phyloP scores from a whole-genome alignment of 768 basidiomycete genomes.

The Rhodocollybia butyracea region DNA sequence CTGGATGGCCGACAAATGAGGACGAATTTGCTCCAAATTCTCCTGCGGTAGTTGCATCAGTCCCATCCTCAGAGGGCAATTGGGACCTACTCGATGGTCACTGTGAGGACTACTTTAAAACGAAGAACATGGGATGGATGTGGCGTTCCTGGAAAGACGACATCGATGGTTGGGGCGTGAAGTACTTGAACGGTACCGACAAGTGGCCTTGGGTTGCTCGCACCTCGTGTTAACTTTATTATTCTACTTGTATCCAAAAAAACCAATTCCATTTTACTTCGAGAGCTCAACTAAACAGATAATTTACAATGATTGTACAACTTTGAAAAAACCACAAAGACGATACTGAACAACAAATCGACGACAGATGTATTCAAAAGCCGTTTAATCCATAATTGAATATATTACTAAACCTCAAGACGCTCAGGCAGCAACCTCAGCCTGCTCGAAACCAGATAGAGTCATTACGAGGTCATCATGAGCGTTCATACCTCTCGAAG shows the following conservation, averaged over 20 bases:
- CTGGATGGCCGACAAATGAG: conserved; percentile 16
- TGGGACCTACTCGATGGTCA: conserved; percentile 13
- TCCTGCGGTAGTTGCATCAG: conserved; percentile 11
- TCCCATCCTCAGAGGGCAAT: conserved; percentile 11
- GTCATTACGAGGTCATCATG: conserved; percentile 35
- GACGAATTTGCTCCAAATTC: conserved; percentile 15
- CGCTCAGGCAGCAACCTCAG: neutral
- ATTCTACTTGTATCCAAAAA: no score
- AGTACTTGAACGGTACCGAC: conserved; percentile 10
- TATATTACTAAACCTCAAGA: no score
- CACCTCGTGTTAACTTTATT: no score
- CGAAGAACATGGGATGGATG: conserved; percentile 15
- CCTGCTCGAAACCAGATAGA: conserved; percentile 40
- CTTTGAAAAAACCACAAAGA: no score
- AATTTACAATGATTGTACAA: no score
- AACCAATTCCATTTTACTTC: no score
- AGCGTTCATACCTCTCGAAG: conserved; percentile 23
- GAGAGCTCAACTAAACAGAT: no score
- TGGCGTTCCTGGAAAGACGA: conserved; percentile 13
- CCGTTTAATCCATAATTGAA: no score
- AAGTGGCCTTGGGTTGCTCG: conserved; percentile 13
- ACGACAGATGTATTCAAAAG: no score
- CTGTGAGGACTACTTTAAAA: conserved; percentile 14
- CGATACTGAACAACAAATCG: no score
- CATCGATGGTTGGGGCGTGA: conserved; percentile 16